phyloP scores from a whole-genome alignment of 2,329 filamentous ascomycete genomes.

The Cercospora nicotianae region DNA sequence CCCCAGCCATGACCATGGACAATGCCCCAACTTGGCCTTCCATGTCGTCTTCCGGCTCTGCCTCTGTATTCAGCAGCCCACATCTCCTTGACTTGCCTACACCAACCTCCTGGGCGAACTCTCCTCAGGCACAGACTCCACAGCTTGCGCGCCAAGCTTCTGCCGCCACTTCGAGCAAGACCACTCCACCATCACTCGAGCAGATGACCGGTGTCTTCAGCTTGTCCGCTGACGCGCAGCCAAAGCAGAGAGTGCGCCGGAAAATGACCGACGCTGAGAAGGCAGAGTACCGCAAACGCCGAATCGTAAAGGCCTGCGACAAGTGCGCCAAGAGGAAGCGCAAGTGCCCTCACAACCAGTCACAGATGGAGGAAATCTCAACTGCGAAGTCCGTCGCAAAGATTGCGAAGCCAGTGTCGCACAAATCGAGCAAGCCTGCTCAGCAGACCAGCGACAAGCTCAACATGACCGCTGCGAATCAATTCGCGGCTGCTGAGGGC shows the following conservation, averaged over 20 bases:
- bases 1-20: conserved; percentile 27
- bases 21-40: conserved; percentile 33
- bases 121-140: conserved; percentile 26
- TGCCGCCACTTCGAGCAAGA: conserved; percentile 21
- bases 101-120: conserved; percentile 33
- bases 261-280: conserved; percentile 44
- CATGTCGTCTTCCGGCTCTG: conserved; percentile 32
- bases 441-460: conserved; percentile 3
- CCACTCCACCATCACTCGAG: conserved; percentile 36
- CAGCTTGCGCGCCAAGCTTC: conserved; percentile 28
- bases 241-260: conserved; percentile 38
- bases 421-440: neutral
- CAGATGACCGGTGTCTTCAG: conserved; percentile 44
- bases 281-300: conserved; percentile 41
- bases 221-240: conserved; percentile 36
- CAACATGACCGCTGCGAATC: conserved; percentile 1
- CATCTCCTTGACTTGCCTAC: conserved; percentile 34
- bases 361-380: conserved; percentile 32
- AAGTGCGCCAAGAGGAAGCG: conserved; percentile 41
- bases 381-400: conserved; percentile 16
- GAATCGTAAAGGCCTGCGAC: conserved; percentile 42
- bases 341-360: conserved; percentile 39
- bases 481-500: conserved; percentile 10
- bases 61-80: conserved; percentile 37
- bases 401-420: conserved; percentile 11